phyloP scores from a whole-genome alignment of 257 asterid genomes.

The Salvia miltiorrhiza region DNA sequence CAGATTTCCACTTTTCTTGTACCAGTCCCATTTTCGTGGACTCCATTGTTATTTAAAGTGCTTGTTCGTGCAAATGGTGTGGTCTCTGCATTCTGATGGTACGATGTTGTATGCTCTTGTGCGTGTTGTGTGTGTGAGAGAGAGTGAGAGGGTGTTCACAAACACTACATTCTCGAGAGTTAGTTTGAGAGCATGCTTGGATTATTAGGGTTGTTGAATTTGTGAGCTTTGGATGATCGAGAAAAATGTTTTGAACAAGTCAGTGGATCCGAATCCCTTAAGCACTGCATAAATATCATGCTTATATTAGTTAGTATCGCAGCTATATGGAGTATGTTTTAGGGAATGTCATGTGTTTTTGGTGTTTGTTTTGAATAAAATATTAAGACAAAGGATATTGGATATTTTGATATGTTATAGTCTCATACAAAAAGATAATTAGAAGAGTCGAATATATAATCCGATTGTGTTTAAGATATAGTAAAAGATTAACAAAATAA shows the following conservation, averaged over 20 bases:
- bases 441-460: too few species aligned
- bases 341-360: too few species aligned
- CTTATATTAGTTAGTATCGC: neutral
- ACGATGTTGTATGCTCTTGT: neutral
- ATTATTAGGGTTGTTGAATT: slow-evolving; percentile 17
- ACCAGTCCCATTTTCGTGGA: neutral
- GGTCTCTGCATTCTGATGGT: slow-evolving; percentile 26
- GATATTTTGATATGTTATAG: too few species aligned
- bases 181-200: slow-evolving; percentile 28
- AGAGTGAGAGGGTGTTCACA: slow-evolving; percentile 26
- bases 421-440: too few species aligned
- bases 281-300: neutral
- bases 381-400: too few species aligned
- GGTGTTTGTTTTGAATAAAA: too few species aligned
- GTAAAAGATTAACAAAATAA: too few species aligned
- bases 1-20: neutral
- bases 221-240: neutral
- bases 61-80: slow-evolving; percentile 12
- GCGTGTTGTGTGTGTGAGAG: neutral
- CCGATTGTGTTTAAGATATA: too few species aligned
- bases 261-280: neutral
- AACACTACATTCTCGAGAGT: slow-evolving; percentile 30
- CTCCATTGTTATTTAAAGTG: neutral
- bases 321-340: too few species aligned
- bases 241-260: slow-evolving; percentile 1